Evolutionary conservation across 805 yeast species (phyloP).

Genomic region (Saccharomycopsis synnaedendra): DNA sequence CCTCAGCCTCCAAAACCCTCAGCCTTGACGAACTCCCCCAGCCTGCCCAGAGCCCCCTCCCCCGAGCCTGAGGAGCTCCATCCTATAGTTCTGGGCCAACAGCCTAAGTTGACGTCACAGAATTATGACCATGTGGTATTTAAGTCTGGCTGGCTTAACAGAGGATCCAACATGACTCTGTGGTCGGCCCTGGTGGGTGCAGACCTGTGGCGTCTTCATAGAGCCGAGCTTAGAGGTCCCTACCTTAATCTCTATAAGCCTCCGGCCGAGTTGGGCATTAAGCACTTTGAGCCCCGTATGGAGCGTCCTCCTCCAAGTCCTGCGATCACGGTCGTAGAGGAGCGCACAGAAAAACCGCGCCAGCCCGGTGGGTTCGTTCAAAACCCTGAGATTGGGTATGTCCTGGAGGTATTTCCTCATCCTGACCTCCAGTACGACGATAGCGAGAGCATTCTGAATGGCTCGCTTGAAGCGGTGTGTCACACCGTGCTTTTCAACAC

Average conservation of each 20-base stretch:
- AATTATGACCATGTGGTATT: conserved; percentile 29
- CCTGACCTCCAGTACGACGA: conserved; percentile 46
- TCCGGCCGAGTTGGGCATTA: conserved; percentile 35
- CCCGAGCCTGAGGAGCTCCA: too few species aligned
- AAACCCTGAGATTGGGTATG: conserved; percentile 19
- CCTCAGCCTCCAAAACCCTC: too few species aligned
- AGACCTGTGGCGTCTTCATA: conserved; percentile 31
- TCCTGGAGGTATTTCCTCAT: conserved; percentile 43
- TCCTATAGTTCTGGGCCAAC: too few species aligned
- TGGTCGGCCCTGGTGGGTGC: not conserved
- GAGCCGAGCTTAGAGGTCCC: conserved; percentile 66
- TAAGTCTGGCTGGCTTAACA: conserved; percentile 54
- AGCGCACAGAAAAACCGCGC: not conserved
- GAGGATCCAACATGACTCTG: conserved; percentile 21
- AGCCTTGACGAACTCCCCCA: too few species aligned
- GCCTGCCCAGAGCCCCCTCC: too few species aligned
- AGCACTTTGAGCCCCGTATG: conserved; percentile 22
- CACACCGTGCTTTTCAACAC: conserved; percentile 59
- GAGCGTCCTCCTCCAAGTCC: conserved; percentile 2
- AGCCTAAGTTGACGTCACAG: conserved; percentile 2
- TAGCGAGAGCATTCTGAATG: conserved; percentile 35
- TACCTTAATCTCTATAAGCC: conserved; percentile 49
- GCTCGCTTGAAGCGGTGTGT: conserved; percentile 61
- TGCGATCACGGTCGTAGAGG: not conserved
- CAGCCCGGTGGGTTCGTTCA: not conserved